Base-by-base conservation (phyloP, 345 rosid genomes). In the Orychophragmus violaceus region DNA sequence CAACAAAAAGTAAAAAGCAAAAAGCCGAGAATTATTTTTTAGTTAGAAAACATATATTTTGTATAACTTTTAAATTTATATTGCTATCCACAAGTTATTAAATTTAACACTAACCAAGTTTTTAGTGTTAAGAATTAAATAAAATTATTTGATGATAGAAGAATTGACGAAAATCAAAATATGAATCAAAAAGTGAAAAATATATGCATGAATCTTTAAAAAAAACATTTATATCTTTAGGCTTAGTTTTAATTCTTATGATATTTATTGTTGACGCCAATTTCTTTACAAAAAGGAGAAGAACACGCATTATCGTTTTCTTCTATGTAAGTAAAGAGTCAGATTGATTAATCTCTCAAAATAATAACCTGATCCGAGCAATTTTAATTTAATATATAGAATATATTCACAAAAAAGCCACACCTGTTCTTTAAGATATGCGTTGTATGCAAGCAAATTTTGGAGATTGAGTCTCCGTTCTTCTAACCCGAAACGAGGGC, bases 351-450 rank as follows among this genome's bases (percentile, higher is more conserved):
- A n/a, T n/a, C n/a, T n/a, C n/a, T n/a, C n/a, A n/a, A n/a, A n/a
- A n/a, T n/a, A n/a, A n/a, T n/a, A n/a, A n/a, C n/a, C n/a, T n/a
- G n/a, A n/a, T n/a, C n/a, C n/a, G n/a, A n/a, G n/a, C n/a, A n/a
- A n/a, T n/a, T n/a, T n/a, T n/a, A n/a, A n/a, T n/a, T n/a, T n/a
- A n/a, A n/a, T n/a, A n/a, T n/a, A n/a, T n/a, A n/a, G n/a, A n/a
- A n/a, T n/a, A n/a, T n/a, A n/a, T n/a, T n/a, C n/a, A n/a, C n/a
- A n/a, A n/a, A n/a, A n/a, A n/a, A 51, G 3, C 60, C 48, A 7
- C 14, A 74, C 97, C 91, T 91, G 80, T 54, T 75, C 74, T 73
- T 70, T 87, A 29, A 91, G 62, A 2, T 25, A 61, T 13, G 64
- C 65, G 35, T 91, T 87, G 22, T 87, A 79, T 16, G 45, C 14